A percentile compares a stretch with the other conserved stretches of the same genome.
These are phyloP conservation scores for Pseudogymnoascus pannorum DNA, from an alignment of 2,329 filamentous ascomycete genomes.

Conservation along the genomic window DNA sequence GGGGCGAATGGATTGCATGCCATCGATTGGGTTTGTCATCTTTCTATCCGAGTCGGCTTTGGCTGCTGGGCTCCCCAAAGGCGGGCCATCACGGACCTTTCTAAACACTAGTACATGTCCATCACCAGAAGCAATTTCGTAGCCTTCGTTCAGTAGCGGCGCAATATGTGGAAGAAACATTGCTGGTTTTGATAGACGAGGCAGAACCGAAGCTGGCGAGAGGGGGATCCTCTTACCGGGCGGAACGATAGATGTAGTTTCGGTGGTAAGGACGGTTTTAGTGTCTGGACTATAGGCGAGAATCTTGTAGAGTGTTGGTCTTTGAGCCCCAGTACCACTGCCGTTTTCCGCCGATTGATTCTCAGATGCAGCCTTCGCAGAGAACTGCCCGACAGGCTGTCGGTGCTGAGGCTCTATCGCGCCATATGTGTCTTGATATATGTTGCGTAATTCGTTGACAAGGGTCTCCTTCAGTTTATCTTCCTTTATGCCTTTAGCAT, in stretches of 20 bases:
- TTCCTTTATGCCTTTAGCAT: conserved; percentile 5
- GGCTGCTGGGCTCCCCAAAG: conserved; percentile 16
- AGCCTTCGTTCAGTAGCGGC: conserved; percentile 52
- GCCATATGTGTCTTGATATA: conserved; percentile 38
- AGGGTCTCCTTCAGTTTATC: conserved; percentile 26
- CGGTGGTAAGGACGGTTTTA: conserved; percentile 49
- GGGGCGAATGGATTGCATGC: conserved; percentile 29
- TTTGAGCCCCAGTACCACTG: neutral
- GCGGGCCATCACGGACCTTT: conserved; percentile 40
- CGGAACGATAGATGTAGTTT: conserved; percentile 49
- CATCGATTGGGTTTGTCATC: conserved; percentile 47
- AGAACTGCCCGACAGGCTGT: conserved; percentile 16
- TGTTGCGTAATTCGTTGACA: conserved; percentile 31
- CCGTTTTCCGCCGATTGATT: neutral
- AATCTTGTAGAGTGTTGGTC: conserved; percentile 49
- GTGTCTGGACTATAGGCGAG: conserved; percentile 57
- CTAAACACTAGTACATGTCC: conserved; percentile 60
- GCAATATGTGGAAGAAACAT: conserved; percentile 60
- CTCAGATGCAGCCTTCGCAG: neutral
- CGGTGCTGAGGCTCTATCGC: conserved; percentile 29
- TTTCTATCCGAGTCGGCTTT: conserved; percentile 46
- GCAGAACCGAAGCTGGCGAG: conserved; percentile 52
- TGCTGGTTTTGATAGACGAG: conserved; percentile 52
- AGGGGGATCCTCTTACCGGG: conserved; percentile 40
- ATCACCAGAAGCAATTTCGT: conserved; percentile 57